These are phyloP conservation scores for Diplodia seriata DNA, from an alignment of 2,329 filamentous ascomycete species.

Conservation along the genomic window DNA sequence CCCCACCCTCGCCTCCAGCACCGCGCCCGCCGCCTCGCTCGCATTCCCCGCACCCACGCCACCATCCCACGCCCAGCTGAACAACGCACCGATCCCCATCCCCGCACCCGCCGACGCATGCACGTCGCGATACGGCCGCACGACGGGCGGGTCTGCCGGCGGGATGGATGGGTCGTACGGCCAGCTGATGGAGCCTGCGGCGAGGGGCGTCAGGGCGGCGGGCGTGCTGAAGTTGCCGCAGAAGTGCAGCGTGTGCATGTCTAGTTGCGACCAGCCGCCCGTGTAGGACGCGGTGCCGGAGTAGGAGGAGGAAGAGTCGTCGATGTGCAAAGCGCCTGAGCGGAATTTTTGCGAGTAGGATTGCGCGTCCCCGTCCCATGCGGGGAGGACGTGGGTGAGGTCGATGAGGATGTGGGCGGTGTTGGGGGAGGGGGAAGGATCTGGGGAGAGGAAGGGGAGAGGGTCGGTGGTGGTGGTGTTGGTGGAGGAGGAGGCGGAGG, in stretches of 20 bases:
- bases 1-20: constrained; percentile 63
- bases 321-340: constrained; percentile 34
- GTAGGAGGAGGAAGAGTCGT: constrained; percentile 42
- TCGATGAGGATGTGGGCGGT: constrained; percentile 56
- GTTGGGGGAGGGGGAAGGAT: constrained; percentile 31
- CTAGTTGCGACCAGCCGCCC: constrained; percentile 50
- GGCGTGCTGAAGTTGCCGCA: constrained; percentile 46
- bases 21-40: constrained; percentile 37
- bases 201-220: constrained; percentile 37
- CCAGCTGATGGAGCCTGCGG: constrained; percentile 37
- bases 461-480: constrained; percentile 26
- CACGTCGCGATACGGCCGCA: constrained; percentile 35
- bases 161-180: constrained; percentile 34
- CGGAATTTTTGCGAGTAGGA: constrained; percentile 37
- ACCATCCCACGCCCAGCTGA: constrained; percentile 49
- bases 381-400: constrained; percentile 57
- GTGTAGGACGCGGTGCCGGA: constrained; percentile 57
- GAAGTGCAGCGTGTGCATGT: constrained; percentile 47
- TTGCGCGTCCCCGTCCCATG: constrained; percentile 38
- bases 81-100: constrained; percentile 55
- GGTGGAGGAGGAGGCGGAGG: constrained; percentile 41
- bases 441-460: constrained; percentile 29
- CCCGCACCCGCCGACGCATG: constrained; percentile 34
- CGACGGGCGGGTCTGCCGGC: constrained; percentile 33
- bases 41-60: neutral